Evolutionary conservation across 2,329 filamentous ascomycete genomes (phyloP), one percentile per base, ranked within the genome.

Genomic region (Aspergillus brunneoviolaceus): DNA sequence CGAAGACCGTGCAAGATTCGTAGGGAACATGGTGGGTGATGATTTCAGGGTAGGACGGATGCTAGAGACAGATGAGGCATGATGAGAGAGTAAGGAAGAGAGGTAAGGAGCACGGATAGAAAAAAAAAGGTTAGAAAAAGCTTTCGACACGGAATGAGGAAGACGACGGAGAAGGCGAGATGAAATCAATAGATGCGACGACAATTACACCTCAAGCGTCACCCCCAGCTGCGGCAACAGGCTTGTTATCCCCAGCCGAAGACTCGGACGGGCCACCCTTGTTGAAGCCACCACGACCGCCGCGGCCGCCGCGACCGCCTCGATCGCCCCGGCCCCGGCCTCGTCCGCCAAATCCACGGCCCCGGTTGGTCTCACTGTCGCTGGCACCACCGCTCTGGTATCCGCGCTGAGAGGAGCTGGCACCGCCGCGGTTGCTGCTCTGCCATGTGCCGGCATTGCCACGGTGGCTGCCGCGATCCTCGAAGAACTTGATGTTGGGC

Each of bases 311-410:
- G 12, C 64, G 63, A 29, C 63, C 64, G 55, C 85, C 81, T 50
- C 82, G 80, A 25, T 82, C 79, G 19, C 85, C 80, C 33, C 79
- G 81, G 16, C 85, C 85, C 51, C 85, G 77, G 51, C 82, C 82
- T 63, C 81, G 78, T 60, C 84, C 68, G 49, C 71, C 63, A 42
- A 66, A 69, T 27, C 70, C 69, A 63, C 84, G 80, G 62, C 84
- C 81, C 59, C 85, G 78, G 58, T 80, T 79, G 59, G 83, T 81
- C 70, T 92, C 90, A 67, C 89, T 90, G 72, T 89, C 87, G 61
- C 88, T 93, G 60, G 91, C 91, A 56, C 87, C 90, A 58, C 89
- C 90, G 71, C 92, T 96, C 68, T 91, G 88, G 80, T 96, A 96
- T 61, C 91, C 92, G 67, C 89, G 90, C 59, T 85, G 84, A 65